Base-by-base conservation (phyloP, 2,329 filamentous ascomycete species). In the Apiospora sp. region DNA sequence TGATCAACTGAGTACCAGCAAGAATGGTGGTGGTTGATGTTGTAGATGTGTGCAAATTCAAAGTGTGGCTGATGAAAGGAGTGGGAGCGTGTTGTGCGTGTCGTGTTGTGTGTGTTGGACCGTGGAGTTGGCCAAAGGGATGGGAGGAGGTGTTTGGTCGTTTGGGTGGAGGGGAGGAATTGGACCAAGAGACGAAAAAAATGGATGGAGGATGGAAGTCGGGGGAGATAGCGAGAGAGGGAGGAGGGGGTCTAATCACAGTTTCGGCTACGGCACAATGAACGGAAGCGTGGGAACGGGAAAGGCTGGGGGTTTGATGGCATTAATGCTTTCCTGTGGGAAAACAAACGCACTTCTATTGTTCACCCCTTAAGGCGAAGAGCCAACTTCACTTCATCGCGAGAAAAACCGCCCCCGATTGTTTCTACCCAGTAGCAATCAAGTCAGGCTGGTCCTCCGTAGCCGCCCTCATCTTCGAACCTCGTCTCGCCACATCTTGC, bases 191-290 rank as follows among this genome's bases (percentile, higher is more conserved):
- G 67, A 14, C 27, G 49, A 34, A 48, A 34, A 68, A 68, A 68
- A 46, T 48, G 67, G 43, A 46, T 34, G 49, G 68, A 54, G 68
- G 34, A 70, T 70, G 46, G n/a, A 54, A 51, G 68, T 43, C 68
- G 49, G 37, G 37, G 37, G 8, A 44, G 48, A 43, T n/a, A 51
- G 68, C n/a, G 3, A 27, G 46, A 27, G 48, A 48, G 44, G 22
- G 41, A 43, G 43, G 41, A 13, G 27, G 67, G 68, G 68, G 48
- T 48, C 68, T 70, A 70, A 70, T 70, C 68, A 70, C 68, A 70
- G 44, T 70, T 51, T 70, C 68, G 68, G 67, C 44, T 44, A 68
- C 67, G 67, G 67, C 67, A 44, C 67, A 68, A 46, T 68, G n/a
- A 68, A 68, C 67, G 41, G 41, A 48, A 48, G 44, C 67, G 67